Base-by-base conservation (phyloP, 1,284 basidiomycete species). In the Paramarasmius palmivorus region DNA sequence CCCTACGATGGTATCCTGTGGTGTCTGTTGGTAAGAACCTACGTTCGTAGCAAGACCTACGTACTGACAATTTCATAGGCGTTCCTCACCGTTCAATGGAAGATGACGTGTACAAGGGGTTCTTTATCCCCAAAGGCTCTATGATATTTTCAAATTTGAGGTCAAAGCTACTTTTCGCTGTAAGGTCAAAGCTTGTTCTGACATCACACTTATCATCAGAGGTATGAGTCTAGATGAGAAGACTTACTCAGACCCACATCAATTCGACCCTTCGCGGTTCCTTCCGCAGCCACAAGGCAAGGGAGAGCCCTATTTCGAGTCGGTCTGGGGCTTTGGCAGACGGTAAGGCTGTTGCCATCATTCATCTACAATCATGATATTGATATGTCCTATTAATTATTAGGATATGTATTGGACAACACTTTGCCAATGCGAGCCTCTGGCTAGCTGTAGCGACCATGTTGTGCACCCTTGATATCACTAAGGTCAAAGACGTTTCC, bases 271-370 rank as follows among this genome's bases (percentile, higher is more conserved):
- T 14, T 1, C n/a, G 7, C 34, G 44, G 10, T 54, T 34, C 39
- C 25, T 49, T 20, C 37, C 53, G 3, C 20, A 20, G 23, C 53
- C 46, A 20, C 23, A 44, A 19, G 46, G 46, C 7, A 49, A 49
- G 20, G 36, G 23, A 9, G 53, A 54, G 19, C 53, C 53, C n/a
- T 22, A 35, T 36, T 38, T 45, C 26, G n/a, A 15, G 15, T 10
- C 15, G 1, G 34, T 37, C n/a, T 54, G 20, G 19, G 51, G 51
- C 4, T 53, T 47, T 37, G 51, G 51, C 10, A 26, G 51, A 47
- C 22, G 42, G 51, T 48, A 10, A 20, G 40, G 46, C n/a, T 14
- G n/a, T 19, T 8, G 19, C 12, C 22, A 15, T 2, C 23, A 44
- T 8, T 20, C 25, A n/a, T n/a, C 41, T n/a, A 2, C 20, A 5